A percentile compares a stretch with the other conserved stretches of the same genome.
These are phyloP conservation scores for Micromonas pusilla DNA, from an alignment of 139 green algal species.

Conservation along the genomic window DNA sequence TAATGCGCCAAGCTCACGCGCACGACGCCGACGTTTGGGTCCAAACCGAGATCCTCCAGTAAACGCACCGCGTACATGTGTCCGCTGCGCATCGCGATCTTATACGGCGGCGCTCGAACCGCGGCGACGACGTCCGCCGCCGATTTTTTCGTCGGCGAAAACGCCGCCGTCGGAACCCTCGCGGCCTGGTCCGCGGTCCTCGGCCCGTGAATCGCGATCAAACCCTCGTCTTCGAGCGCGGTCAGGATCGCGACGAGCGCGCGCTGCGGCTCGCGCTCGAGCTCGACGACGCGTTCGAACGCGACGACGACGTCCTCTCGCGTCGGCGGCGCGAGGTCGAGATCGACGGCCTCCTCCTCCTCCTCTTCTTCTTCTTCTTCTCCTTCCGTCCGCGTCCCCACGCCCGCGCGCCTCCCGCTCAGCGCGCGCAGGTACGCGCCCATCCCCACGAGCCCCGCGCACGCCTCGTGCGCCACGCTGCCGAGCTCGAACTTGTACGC, in stretches of 20 bases:
- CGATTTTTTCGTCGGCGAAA: slow-evolving; percentile 16
- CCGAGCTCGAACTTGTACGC: slow-evolving; percentile 36
- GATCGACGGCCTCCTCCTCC: too few species aligned
- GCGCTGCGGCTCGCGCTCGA: slow-evolving; percentile 9
- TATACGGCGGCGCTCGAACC: slow-evolving; percentile 12
- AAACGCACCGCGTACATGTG: slow-evolving; percentile 45
- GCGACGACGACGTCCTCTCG: too few species aligned
- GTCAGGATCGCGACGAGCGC: background rate
- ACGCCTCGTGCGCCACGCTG: slow-evolving; percentile 22
- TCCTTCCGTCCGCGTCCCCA: too few species aligned
- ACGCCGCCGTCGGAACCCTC: slow-evolving; percentile 30
- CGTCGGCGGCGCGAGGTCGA: too few species aligned
- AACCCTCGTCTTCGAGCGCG: background rate
- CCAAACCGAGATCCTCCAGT: slow-evolving; percentile 29
- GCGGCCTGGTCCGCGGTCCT: background rate
- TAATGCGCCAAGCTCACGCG: slow-evolving; percentile 50
- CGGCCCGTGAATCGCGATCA: background rate
- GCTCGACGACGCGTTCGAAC: slow-evolving; percentile 14
- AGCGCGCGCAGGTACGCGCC: slow-evolving; percentile 19
- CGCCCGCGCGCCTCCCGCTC: background rate
- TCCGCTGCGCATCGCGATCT: slow-evolving; percentile 39
- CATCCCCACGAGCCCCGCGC: slow-evolving; percentile 24
- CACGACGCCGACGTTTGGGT: slow-evolving; percentile 43
- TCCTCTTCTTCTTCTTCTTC: too few species aligned
- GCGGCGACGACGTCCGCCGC: background rate